These are phyloP conservation scores for Lenwebbia sp. DNA, from an alignment of 345 rosid species.

Conservation along the genomic window DNA sequence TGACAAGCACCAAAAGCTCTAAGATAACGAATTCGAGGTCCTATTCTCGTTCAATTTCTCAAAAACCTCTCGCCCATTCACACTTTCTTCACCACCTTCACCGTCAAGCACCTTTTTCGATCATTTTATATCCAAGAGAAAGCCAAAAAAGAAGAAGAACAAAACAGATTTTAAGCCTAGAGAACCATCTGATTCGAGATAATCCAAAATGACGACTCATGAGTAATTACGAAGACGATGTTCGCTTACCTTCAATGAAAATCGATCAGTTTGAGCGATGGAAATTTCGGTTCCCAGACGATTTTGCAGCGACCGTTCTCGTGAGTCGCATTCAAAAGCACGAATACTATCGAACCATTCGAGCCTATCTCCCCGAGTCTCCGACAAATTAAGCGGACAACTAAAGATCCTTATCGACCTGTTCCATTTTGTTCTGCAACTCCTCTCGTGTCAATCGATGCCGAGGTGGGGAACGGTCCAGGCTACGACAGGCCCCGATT, in stretches of 20 bases:
- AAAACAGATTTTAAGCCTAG: neutral
- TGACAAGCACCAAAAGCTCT: neutral
- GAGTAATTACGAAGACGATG: neutral
- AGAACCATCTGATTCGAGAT: neutral
- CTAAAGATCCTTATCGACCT: neutral
- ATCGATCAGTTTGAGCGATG: rapidly evolving
- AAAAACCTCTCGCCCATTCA: neutral
- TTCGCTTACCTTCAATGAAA: neutral
- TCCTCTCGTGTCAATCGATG: too few relatives aligned
- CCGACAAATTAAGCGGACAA: neutral
- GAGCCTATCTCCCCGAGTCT: neutral
- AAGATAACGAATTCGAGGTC: neutral
- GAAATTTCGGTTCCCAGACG: neutral
- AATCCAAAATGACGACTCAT: neutral
- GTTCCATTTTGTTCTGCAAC: neutral
- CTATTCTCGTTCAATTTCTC: neutral
- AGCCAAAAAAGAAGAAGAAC: neutral
- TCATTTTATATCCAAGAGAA: neutral
- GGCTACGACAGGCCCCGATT: too few relatives aligned
- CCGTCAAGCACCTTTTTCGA: neutral
- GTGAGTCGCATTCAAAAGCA: neutral
- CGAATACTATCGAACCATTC: neutral
- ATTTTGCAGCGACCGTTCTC: neutral
- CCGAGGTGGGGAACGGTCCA: too few relatives aligned
- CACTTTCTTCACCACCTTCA: neutral